Conservation (phyloP, 441 rosid species). For the Kokia cookei region DNA sequence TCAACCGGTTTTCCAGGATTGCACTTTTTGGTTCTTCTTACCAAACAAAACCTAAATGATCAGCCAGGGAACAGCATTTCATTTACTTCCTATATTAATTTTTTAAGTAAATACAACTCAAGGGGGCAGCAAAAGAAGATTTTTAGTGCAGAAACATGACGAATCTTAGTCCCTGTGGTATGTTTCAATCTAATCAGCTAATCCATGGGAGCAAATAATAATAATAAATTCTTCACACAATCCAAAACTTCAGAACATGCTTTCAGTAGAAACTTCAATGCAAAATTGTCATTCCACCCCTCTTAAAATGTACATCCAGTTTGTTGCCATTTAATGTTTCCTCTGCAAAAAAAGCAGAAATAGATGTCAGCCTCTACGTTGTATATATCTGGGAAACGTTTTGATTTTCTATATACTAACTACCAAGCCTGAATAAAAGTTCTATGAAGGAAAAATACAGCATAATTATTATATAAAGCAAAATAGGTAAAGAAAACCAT, state of each 20-base stretch:
- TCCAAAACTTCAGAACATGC: not conserved
- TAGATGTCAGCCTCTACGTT: not conserved
- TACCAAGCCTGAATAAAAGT: not conserved
- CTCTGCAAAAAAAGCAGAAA: conserved; percentile 25
- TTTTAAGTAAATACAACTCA: too few relatives aligned
- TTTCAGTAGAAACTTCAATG: not conserved
- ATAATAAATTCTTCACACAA: not conserved
- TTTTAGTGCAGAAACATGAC: not conserved
- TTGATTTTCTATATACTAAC: not conserved
- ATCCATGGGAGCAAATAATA: not conserved
- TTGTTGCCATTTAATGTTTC: conserved; percentile 18
- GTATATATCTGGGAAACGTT: not conserved
- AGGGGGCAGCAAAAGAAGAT: not conserved
- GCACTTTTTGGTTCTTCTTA: not conserved
- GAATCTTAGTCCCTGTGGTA: not conserved
- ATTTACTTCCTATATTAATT: not conserved
- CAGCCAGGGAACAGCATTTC: not conserved
- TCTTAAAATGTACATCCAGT: not conserved
- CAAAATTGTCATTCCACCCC: not conserved
- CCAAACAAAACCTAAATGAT: not conserved
- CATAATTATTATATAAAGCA: not conserved
- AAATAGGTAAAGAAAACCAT: not conserved
- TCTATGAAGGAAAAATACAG: not conserved
- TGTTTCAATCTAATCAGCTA: not conserved
- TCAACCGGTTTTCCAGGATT: not conserved